phyloP scores from a whole-genome alignment of 106 monocot genomes.

The Dendrobium nobile region DNA sequence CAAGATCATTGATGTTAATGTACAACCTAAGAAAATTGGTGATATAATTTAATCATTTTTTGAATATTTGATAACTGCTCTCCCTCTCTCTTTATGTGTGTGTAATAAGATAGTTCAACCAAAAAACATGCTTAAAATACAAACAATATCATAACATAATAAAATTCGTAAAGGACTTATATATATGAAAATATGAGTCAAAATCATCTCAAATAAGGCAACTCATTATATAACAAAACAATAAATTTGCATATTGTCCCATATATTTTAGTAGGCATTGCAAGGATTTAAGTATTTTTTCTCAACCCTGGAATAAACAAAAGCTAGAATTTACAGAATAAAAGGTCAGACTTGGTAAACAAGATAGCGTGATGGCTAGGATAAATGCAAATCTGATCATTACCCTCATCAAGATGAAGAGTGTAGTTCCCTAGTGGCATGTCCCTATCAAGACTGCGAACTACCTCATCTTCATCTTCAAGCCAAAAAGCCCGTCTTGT shows the following conservation, averaged over 20 bases:
- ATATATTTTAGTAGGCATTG: neutral
- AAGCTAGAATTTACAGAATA: neutral
- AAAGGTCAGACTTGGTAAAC: neutral
- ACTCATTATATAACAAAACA: neutral
- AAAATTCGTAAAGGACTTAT: no score
- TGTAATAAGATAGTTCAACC: no score
- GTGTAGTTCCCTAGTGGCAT: conserved; percentile 89
- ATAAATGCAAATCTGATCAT: conserved; percentile 1
- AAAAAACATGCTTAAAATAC: no score
- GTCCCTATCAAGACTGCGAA: conserved; percentile 85
- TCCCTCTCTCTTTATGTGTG: no score
- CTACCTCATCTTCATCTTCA: conserved; percentile 93
- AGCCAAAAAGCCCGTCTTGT: conserved; percentile 93
- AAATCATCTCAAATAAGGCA: neutral
- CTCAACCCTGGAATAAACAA: neutral
- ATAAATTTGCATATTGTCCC: neutral
- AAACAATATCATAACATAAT: no score
- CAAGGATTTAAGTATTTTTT: neutral
- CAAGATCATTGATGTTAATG: no score
- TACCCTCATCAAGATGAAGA: conserved; percentile 92
- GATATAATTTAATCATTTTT: no score
- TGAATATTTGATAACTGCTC: no score
- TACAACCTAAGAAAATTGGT: no score
- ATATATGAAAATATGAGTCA: neutral
- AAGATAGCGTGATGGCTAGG: neutral